Evolutionary conservation across 345 rosid species (phyloP).

Genomic region (Eucalyptus regnans): DNA sequence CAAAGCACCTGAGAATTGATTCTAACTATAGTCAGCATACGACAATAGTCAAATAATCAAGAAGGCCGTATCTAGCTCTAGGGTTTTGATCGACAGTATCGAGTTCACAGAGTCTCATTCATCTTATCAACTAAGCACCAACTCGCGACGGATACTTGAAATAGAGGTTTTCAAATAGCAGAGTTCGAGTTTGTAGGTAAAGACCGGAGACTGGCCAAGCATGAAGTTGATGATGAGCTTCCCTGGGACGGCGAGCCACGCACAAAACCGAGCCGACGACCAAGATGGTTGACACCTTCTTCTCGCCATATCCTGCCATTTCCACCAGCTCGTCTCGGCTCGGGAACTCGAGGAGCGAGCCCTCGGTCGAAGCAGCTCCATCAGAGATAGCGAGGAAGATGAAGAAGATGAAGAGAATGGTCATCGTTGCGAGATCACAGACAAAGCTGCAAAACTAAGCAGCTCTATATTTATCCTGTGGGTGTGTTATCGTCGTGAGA

Average conservation of each 20-base stretch:
- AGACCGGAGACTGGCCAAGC: conserved; percentile 4
- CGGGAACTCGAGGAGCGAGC: neutral
- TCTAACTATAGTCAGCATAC: neutral
- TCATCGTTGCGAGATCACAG: neutral
- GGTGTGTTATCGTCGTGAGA: neutral
- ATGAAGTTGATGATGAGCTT: neutral
- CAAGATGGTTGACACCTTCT: conserved; percentile 45
- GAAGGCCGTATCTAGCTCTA: neutral
- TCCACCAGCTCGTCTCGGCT: conserved; percentile 47
- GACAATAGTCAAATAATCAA: neutral
- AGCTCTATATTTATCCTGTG: neutral
- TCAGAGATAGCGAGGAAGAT: neutral
- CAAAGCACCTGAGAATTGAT: conserved; percentile 4
- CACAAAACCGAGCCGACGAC: conserved; percentile 37
- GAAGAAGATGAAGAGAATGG: neutral
- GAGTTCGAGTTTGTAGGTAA: neutral
- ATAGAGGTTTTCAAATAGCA: neutral
- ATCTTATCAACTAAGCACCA: neutral
- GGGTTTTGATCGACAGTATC: neutral
- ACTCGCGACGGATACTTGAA: neutral
- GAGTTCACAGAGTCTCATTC: neutral
- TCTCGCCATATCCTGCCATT: conserved; percentile 57
- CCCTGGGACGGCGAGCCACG: neutral
- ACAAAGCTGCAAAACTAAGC: neutral
- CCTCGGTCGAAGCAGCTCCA: neutral